Conservation (phyloP, 805 yeast species). For the Kodamaea fukazawae region DNA sequence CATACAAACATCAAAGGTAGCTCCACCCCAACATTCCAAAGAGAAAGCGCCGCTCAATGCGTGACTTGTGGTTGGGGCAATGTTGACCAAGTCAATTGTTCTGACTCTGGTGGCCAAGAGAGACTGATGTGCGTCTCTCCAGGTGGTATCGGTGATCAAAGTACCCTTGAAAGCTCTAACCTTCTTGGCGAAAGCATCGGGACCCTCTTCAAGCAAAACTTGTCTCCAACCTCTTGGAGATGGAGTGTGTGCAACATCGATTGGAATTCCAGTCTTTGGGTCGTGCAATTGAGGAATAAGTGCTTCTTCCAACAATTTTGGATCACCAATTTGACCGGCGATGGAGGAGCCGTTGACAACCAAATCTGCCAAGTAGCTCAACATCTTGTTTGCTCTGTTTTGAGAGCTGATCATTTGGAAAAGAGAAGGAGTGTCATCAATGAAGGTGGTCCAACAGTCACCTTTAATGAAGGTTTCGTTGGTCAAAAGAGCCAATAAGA, state of each 20-base stretch:
- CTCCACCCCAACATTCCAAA: slow-evolving; percentile 99
- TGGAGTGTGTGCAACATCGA: slow-evolving; percentile 54
- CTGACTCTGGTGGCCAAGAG: slow-evolving; percentile 95
- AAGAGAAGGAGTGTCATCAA: slow-evolving; percentile 94
- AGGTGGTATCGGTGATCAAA: slow-evolving; percentile 94
- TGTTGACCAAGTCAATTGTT: slow-evolving; percentile 84
- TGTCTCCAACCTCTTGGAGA: slow-evolving; percentile 86
- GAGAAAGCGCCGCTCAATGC: slow-evolving; percentile 91
- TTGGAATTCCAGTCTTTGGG: slow-evolving; percentile 51
- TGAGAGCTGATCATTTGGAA: slow-evolving; percentile 93
- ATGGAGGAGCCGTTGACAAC: slow-evolving; percentile 95
- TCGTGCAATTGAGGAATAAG: slow-evolving; percentile 71
- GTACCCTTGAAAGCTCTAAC: slow-evolving; percentile 85
- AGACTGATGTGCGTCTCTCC: slow-evolving; percentile 99
- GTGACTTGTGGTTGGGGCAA: slow-evolving; percentile 92
- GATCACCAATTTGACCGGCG: slow-evolving; percentile 92
- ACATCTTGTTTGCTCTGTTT: slow-evolving; percentile 93
- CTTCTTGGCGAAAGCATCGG: slow-evolving; percentile 83
- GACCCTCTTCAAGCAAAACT: slow-evolving; percentile 78
- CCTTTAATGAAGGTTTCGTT: slow-evolving; percentile 84
- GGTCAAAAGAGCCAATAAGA: slow-evolving; percentile 85
- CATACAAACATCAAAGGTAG: slow-evolving; percentile 98
- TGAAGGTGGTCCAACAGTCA: slow-evolving; percentile 96
- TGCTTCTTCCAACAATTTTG: slow-evolving; percentile 76
- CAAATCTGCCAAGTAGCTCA: slow-evolving; percentile 87